Evolutionary conservation across 2,329 filamentous ascomycete genomes (phyloP).

Genomic region (Coniochaeta pulveracea): DNA sequence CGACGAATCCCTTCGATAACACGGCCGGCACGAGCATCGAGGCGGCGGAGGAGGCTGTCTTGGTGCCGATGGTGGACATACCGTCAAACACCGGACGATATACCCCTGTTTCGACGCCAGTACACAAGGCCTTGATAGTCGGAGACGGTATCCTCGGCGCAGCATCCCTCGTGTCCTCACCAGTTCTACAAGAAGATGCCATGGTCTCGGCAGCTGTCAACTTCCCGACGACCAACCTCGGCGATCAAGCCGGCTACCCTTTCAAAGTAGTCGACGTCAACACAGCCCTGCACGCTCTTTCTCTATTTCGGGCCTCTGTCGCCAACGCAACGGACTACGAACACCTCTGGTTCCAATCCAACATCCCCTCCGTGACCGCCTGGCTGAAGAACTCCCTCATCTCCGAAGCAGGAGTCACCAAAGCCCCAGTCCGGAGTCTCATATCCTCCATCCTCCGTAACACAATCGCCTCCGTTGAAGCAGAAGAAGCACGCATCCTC

Average conservation of each 20-base stretch:
- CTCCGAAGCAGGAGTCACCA: conserved; percentile 34
- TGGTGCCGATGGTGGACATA: conserved; percentile 68
- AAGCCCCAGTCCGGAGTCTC: conserved; percentile 54
- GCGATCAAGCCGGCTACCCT: conserved; percentile 31
- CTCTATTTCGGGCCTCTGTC: conserved; percentile 56
- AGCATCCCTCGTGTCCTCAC: conserved; percentile 35
- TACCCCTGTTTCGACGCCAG: conserved; percentile 64
- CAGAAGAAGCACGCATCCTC: conserved; percentile 30
- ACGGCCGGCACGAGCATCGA: conserved; percentile 12
- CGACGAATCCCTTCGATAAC: conserved; percentile 31
- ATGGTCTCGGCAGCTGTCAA: conserved; percentile 47
- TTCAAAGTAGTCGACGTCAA: conserved; percentile 53
- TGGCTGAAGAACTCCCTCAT: conserved; percentile 50
- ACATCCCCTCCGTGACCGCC: conserved; percentile 49
- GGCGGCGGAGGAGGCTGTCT: conserved; percentile 49
- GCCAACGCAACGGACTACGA: conserved; percentile 63
- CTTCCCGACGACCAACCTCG: conserved; percentile 9
- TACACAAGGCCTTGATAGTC: conserved; percentile 71
- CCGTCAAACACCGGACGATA: conserved; percentile 53
- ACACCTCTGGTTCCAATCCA: conserved; percentile 61
- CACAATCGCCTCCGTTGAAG: conserved; percentile 36
- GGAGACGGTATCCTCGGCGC: conserved; percentile 62
- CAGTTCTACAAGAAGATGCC: conserved; percentile 23
- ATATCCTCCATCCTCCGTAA: conserved; percentile 55
- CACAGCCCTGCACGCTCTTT: conserved; percentile 50